Base-by-base conservation (phyloP, 805 yeast genomes). In the Starmerella khaoyaiensis region DNA sequence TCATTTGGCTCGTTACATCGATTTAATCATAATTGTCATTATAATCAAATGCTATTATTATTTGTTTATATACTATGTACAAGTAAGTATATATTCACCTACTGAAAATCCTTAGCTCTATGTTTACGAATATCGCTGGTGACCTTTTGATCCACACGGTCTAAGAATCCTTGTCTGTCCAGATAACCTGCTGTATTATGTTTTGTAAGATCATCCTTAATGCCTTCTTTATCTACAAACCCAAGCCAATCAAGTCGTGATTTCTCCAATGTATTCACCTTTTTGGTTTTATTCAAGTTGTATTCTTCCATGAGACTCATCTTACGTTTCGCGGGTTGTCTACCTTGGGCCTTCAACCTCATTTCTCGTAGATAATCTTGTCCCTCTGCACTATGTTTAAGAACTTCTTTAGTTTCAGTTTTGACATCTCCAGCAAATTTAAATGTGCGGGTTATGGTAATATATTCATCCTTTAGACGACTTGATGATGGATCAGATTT, bases 211-310 rank as follows among this genome's bases (percentile, higher is more conserved):
- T 90, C 98, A 47, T 82, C 95, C 36, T 71, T 67, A 32, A 90
- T 76, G 39, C 84, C 84, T 46, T 76, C 75, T 46, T 79, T 69
- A 59, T 87, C 96, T 21, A 90, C 95, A 60, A 80, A 84, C 32
- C 80, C 73, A 1, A 93, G 93, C 94, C 97, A 90, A 59, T 90
- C 98, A 35, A 90, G 65, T 45, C 93, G 66, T 1, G 94, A 80
- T 59, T 90, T 90, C 55, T 90, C 97, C 46, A 90, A 63, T 0
- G 98, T 90, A 18, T 93, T 80, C 44, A 90, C 65, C 55, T 83
- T 87, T 22, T 81, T 74, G 48, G 79, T 75, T 45, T 77, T 72
- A 3, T 79, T 66, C 9, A 76, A 69, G 30, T 72, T 63, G 31
- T 83, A 69, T 25, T 84, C 84, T 39, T 77, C 81, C 54, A 80